Evolutionary conservation across 192 early-diverging fungal genomes (phyloP).

Genomic region (Nowakowskiella sp.): DNA sequence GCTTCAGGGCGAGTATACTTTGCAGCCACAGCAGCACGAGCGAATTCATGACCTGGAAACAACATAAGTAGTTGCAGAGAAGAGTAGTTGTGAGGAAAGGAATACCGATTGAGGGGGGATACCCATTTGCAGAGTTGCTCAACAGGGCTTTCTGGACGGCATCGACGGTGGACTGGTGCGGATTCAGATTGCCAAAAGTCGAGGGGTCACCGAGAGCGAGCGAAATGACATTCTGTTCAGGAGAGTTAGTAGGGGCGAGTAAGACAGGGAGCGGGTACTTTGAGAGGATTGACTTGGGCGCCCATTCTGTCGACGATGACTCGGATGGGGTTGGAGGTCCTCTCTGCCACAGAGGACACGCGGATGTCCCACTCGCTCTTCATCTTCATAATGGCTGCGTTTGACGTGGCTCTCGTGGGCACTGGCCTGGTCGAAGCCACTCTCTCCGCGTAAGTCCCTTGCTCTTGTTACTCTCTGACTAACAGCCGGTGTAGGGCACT

Average conservation of each 20-base stretch:
- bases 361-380: neutral
- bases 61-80: neutral
- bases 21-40: slow-evolving; percentile 69
- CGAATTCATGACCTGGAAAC: slow-evolving; percentile 32
- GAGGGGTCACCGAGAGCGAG: slow-evolving; percentile 78
- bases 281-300: slow-evolving; percentile 57
- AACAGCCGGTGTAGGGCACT: no score
- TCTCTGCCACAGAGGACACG: slow-evolving; percentile 55
- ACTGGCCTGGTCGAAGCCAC: no score
- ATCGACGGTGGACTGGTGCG: slow-evolving; percentile 35
- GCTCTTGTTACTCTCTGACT: no score
- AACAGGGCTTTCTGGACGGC: slow-evolving; percentile 61
- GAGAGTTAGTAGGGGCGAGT: no score
- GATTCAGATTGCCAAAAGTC: slow-evolving; percentile 84
- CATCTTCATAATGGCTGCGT: no score
- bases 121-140: slow-evolving; percentile 75
- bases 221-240: slow-evolving; percentile 52
- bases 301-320: slow-evolving; percentile 73
- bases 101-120: slow-evolving; percentile 65
- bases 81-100: neutral
- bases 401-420: no score
- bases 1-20: slow-evolving; percentile 62
- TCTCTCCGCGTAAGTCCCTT: no score
- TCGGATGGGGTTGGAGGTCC: slow-evolving; percentile 82
- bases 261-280: no score